Evolutionary conservation across 108 stramenopile species (phyloP), one percentile per base, ranked within the genome.

Genomic region (Cyclotella choctawhatcheeana): DNA sequence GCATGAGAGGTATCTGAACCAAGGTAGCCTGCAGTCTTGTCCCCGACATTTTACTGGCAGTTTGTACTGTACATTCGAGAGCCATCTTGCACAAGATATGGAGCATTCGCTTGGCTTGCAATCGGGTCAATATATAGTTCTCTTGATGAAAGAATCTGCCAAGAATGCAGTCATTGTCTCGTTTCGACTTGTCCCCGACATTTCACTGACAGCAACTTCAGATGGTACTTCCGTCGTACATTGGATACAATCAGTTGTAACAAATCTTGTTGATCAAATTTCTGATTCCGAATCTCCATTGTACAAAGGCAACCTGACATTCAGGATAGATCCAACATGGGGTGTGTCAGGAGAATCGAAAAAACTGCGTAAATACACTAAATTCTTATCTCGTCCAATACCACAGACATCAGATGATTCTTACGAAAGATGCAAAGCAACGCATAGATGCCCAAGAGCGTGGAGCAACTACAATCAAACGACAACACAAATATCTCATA

Each of bases 351-450:
- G 71, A 27, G 64, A 63, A n/a, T 66, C 67, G 4, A 83, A 71
- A 27, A 48, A 54, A 50, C 33, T 72, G 18, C 76, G 76, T 24
- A 35, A 53, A 31, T 55, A 72, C 50, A 85, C 40, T 31, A 21
- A 67, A 35, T 71, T 58, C 43, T 1, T 81, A 40, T 69, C 74
- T 53, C 71, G 59, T 22, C 75, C 79, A 66, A 52, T 54, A 62
- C 37, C 69, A 14, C 27, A 74, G 51, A 72, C 82, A 35, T 77
- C 77, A 25, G 21, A 22, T 20, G 71, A 72, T 43, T 34, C 48
- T 50, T 93, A 93, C 68, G 88, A 89, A 75, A 84, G 89, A 51
- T 93, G 92, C 65, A 91, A 91, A 77, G 88, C 85, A 26, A 88
- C 85, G 1, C 87, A 84, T 50, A 65, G 92, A 34, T 93, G 92